These are phyloP conservation scores for Fusarium sp. DNA, from an alignment of 2,329 filamentous ascomycete genomes.

Conservation along the genomic window DNA sequence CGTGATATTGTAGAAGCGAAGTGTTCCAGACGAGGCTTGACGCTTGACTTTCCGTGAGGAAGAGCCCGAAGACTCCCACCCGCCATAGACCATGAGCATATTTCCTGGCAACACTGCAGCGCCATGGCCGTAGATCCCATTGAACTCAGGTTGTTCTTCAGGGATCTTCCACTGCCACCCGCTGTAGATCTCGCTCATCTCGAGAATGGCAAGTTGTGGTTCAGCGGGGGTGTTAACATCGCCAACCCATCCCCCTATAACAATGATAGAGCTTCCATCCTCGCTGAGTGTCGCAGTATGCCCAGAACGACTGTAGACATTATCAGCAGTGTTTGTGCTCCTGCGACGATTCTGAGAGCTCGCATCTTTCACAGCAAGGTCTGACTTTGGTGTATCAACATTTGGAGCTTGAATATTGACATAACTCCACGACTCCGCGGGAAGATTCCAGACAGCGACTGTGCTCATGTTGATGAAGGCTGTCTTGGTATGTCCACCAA, in stretches of 20 bases:
- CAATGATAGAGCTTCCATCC: conserved; percentile 79
- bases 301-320: conserved; percentile 83
- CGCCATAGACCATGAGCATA: conserved; percentile 74
- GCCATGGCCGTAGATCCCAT: conserved; percentile 70
- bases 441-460: conserved; percentile 85
- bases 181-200: conserved; percentile 78
- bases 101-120: conserved; percentile 71
- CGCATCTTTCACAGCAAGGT: conserved; percentile 60
- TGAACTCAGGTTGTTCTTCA: conserved; percentile 53
- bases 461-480: conserved; percentile 97
- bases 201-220: conserved; percentile 81
- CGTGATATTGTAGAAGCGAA: conserved; percentile 66
- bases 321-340: conserved; percentile 42
- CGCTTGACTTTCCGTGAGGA: conserved; percentile 48
- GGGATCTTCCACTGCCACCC: conserved; percentile 79
- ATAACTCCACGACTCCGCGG: conserved; percentile 88
- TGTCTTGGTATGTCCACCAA: conserved; percentile 83
- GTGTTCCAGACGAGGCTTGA: conserved; percentile 39
- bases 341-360: conserved; percentile 14
- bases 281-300: conserved; percentile 85
- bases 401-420: conserved; percentile 66
- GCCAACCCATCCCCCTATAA: conserved; percentile 94
- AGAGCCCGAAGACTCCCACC: conserved; percentile 62
- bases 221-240: conserved; percentile 77
- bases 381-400: conserved; percentile 53